A percentile compares a stretch with the other conserved stretches of the same genome.
These are phyloP conservation scores for Candida silvatica DNA, from an alignment of 805 yeast genomes.

Conservation along the genomic window DNA sequence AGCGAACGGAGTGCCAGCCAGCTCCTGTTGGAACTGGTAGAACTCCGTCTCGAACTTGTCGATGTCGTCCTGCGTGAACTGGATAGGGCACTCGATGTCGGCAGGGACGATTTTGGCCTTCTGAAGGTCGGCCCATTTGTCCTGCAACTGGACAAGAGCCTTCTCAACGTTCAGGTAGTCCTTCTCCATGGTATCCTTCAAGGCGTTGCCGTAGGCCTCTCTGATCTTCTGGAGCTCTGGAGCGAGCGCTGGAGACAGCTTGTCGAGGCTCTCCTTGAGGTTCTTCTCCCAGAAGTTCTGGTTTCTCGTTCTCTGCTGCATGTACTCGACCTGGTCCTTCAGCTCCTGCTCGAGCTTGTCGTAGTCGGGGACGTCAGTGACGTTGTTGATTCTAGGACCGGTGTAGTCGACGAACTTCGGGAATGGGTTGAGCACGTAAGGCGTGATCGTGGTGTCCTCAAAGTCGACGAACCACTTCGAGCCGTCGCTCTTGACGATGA, in stretches of 20 bases:
- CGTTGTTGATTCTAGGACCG: conserved; percentile 79
- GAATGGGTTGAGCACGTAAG: conserved; percentile 67
- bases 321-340: conserved; percentile 73
- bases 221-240: conserved; percentile 70
- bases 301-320: conserved; percentile 84
- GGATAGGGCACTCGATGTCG: conserved; percentile 46
- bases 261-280: conserved; percentile 54
- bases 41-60: conserved; percentile 49
- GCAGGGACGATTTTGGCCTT: conserved; percentile 50
- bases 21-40: conserved; percentile 58
- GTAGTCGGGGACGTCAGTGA: conserved; percentile 67
- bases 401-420: conserved; percentile 82
- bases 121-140: conserved; percentile 61
- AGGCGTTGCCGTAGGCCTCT: conserved; percentile 52
- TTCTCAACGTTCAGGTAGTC: conserved; percentile 62
- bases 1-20: conserved; percentile 70
- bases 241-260: conserved; percentile 72
- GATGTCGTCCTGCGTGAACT: conserved; percentile 49
- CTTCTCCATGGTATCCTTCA: conserved; percentile 46
- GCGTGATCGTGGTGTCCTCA: conserved; percentile 74
- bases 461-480: conserved; percentile 62
- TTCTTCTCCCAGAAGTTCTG: conserved; percentile 82
- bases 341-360: conserved; percentile 61
- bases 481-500: conserved; percentile 37
- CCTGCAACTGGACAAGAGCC: conserved; percentile 53